Evolutionary conservation across 345 rosid genomes (phyloP), one percentile per base, ranked within the genome.

Genomic region (Barbarea vulgaris): DNA sequence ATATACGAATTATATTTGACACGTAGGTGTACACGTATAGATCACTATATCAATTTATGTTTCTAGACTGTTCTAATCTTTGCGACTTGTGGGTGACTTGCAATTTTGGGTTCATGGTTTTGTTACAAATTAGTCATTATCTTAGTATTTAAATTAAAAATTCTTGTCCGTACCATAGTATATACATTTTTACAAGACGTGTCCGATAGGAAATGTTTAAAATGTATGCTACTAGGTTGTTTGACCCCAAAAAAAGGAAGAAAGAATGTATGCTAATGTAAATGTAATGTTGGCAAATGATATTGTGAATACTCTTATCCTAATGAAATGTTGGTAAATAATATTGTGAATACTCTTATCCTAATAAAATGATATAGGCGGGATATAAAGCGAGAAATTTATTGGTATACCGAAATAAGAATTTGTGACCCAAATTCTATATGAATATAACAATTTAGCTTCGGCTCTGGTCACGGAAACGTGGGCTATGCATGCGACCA

Each of bases 1-100:
- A 17, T 42, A 13, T 33, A 56, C 46, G 47, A 70, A 44, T 57
- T 17, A 9, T 3, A 37, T 25, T 25, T 7, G 27, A 57, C 66
- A 70, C 56, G 52, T 42, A 55, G 28, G 28, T 55, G 34, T 21
- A 28, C 53, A 69, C 63, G 64, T 42, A 69, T 37, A 24, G 5
- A 52, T 31, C 33, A 64, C 8, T 67, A 33, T 18, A 44, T 70
- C 57, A 14, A 21, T 13, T 41, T 70, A 42, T 12, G 55, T 44
- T 58, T 31, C 48, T 19, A 31, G 74, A 44, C 34, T 3, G 15
- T 73, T 73, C 71, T 56, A 34, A 65, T 44, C 30, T 42, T 17
- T 65, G 58, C 22, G 72, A 64, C 21, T 56, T 75, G 33, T 57
- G 51, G 67, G 39, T 66, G 24, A 58, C 73, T 75, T 75, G 73